These are phyloP conservation scores for Amaranthus hypochondriacus DNA, from an alignment of 148 eudicot genomes.

Conservation along the genomic window DNA sequence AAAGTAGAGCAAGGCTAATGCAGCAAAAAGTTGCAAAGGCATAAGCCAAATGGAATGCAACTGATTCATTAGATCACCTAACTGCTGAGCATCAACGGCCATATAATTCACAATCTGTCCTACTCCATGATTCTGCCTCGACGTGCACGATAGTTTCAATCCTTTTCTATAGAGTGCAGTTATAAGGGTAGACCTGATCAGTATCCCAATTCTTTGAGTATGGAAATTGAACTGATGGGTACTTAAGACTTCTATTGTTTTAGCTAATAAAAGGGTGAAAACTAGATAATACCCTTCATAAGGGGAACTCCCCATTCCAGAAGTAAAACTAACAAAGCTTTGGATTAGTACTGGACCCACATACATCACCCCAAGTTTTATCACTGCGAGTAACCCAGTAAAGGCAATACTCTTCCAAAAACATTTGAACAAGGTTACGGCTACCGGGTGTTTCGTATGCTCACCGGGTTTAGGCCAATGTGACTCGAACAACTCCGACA, in stretches of 20 bases:
- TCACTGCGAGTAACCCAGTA: conserved; percentile 66
- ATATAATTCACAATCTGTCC: conserved; percentile 92
- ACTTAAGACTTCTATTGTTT: conserved; percentile 57
- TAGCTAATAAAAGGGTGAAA: conserved; percentile 51
- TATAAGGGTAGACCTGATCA: conserved; percentile 69
- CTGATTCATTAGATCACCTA: conserved; percentile 89
- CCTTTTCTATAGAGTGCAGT: conserved; percentile 83
- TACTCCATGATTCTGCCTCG: conserved; percentile 80
- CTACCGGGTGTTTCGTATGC: conserved; percentile 64
- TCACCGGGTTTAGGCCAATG: conserved; percentile 80
- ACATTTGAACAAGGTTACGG: conserved; percentile 58
- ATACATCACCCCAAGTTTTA: conserved; percentile 68
- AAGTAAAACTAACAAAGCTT: conserved; percentile 58
- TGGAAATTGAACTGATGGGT: conserved; percentile 83
- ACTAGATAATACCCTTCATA: conserved; percentile 86
- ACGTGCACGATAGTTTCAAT: conserved; percentile 63
- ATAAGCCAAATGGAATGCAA: conserved; percentile 74
- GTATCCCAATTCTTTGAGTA: conserved; percentile 77
- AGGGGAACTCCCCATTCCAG: conserved; percentile 63
- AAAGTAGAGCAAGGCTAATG: conserved; percentile 47
- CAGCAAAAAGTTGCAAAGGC: conserved; percentile 70
- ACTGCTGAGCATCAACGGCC: conserved; percentile 98
- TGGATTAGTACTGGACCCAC: conserved; percentile 80
- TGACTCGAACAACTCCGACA: conserved; percentile 60
- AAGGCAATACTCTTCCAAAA: conserved; percentile 63